These are phyloP conservation scores for Aspergillus bridgeri DNA, from an alignment of 495 filamentous ascomycete species.

Conservation along the genomic window DNA sequence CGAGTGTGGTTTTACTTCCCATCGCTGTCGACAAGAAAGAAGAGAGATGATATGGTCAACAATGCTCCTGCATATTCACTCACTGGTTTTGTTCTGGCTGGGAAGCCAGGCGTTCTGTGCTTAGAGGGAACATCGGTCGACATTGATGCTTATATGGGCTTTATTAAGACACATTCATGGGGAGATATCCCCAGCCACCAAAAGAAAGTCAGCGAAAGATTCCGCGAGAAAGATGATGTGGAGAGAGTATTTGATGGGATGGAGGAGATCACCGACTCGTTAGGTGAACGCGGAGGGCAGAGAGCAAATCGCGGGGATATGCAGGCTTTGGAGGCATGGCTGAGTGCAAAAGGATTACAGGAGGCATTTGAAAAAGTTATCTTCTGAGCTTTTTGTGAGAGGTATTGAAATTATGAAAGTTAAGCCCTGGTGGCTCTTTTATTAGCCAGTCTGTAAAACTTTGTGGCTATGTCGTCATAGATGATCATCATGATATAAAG, in stretches of 20 bases:
- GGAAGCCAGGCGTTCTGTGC: slow-evolving; percentile 40
- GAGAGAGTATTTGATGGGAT: slow-evolving; percentile 33
- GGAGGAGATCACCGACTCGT: slow-evolving; percentile 41
- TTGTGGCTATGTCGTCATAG: too few species aligned
- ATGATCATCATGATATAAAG: too few species aligned
- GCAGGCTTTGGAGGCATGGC: slow-evolving; percentile 42
- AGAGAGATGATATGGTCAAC: slow-evolving; percentile 39
- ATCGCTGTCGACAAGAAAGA: slow-evolving; percentile 36
- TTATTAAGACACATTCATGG: slow-evolving; percentile 44
- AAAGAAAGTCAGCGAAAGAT: slow-evolving; percentile 42
- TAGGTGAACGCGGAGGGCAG: slow-evolving; percentile 37
- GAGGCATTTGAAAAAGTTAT: slow-evolving; percentile 41
- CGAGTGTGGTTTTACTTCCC: slow-evolving; percentile 45
- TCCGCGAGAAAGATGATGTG: slow-evolving; percentile 30
- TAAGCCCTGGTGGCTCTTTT: too few species aligned
- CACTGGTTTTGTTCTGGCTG: slow-evolving; percentile 40
- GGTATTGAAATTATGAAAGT: too few species aligned
- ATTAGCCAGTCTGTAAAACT: too few species aligned
- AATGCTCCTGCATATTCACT: slow-evolving; percentile 32
- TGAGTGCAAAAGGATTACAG: slow-evolving; percentile 26
- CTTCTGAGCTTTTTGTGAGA: slow-evolving; percentile 17
- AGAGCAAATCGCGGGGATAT: slow-evolving; percentile 44
- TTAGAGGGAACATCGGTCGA: slow-evolving; percentile 32
- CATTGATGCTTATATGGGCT: slow-evolving; percentile 41
- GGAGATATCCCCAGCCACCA: slow-evolving; percentile 43